A percentile compares a stretch with the other conserved stretches of the same genome.
Evolutionary conservation across 768 basidiomycete species (phyloP).

Genomic region (Suillus weaverae): DNA sequence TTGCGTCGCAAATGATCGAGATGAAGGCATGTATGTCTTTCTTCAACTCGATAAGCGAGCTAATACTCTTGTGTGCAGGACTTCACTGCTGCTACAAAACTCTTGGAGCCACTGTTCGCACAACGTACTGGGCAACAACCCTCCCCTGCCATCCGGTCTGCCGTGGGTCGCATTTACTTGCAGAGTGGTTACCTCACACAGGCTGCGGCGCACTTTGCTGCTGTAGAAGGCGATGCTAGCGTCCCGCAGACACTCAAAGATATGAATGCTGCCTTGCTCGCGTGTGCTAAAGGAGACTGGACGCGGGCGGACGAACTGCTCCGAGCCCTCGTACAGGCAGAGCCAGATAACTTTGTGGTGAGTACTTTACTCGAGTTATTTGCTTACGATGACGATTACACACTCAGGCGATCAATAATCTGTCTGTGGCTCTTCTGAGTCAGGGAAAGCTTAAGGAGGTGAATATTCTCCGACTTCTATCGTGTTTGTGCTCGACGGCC

Average conservation of each 20-base stretch:
- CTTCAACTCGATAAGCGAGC: background rate
- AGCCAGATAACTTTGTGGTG: slow-evolving; percentile 63
- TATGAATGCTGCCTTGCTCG: slow-evolving; percentile 68
- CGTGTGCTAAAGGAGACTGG: slow-evolving; percentile 75
- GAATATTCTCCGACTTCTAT: slow-evolving; percentile 8
- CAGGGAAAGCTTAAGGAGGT: slow-evolving; percentile 77
- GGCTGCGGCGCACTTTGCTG: slow-evolving; percentile 57
- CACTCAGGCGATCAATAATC: slow-evolving; percentile 69
- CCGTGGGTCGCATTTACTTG: slow-evolving; percentile 72
- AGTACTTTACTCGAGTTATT: slow-evolving; percentile 17
- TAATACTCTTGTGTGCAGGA: slow-evolving; percentile 46
- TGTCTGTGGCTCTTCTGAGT: slow-evolving; percentile 68
- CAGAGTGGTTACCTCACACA: slow-evolving; percentile 65
- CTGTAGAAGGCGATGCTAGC: slow-evolving; percentile 40
- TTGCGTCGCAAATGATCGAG: slow-evolving; percentile 80
- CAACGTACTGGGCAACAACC: slow-evolving; percentile 30
- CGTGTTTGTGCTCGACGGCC: slow-evolving; percentile 1
- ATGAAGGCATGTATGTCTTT: slow-evolving; percentile 61
- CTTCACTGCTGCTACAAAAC: slow-evolving; percentile 60
- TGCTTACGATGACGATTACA: background rate
- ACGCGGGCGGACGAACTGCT: slow-evolving; percentile 47
- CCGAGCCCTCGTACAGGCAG: slow-evolving; percentile 43
- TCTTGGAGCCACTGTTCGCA: slow-evolving; percentile 67
- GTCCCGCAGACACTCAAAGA: slow-evolving; percentile 45
- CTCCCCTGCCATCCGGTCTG: slow-evolving; percentile 62